phyloP scores from a whole-genome alignment of 2,329 filamentous ascomycete genomes.

The Aspergillus proliferans region DNA sequence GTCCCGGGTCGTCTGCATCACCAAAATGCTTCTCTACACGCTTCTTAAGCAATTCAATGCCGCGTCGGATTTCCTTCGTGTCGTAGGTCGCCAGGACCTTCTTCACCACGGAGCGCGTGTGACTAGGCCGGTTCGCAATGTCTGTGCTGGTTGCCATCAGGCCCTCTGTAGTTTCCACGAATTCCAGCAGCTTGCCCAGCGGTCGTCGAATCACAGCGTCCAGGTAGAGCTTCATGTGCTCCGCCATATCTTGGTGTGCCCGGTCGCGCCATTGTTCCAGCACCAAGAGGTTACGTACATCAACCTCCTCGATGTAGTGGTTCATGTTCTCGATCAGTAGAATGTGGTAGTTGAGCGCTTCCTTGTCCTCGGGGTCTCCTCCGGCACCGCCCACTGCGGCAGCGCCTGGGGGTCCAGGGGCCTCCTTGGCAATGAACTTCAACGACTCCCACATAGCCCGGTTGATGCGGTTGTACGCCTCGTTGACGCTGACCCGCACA shows the following conservation, averaged over 20 bases:
- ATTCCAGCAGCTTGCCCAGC: slow-evolving; percentile 83
- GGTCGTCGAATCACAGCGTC: slow-evolving; percentile 82
- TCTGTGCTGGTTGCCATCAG: slow-evolving; percentile 54
- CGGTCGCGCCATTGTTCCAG: slow-evolving; percentile 77
- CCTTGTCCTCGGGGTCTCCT: slow-evolving; percentile 81
- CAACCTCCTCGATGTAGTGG: slow-evolving; percentile 88
- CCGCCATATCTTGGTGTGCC: slow-evolving; percentile 69
- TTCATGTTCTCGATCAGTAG: slow-evolving; percentile 98
- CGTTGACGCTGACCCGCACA: slow-evolving; percentile 72
- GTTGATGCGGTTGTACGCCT: slow-evolving; percentile 81
- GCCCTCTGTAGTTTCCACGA: slow-evolving; percentile 80
- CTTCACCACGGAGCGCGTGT: slow-evolving; percentile 75
- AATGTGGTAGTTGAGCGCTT: slow-evolving; percentile 94
- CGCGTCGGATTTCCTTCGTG: slow-evolving; percentile 75
- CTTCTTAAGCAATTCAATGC: slow-evolving; percentile 83
- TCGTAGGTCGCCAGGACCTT: slow-evolving; percentile 79
- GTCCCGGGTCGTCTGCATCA: slow-evolving; percentile 68
- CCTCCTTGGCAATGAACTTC: slow-evolving; percentile 81
- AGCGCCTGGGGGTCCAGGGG: slow-evolving; percentile 44
- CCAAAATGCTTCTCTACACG: slow-evolving; percentile 97
- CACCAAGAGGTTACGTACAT: slow-evolving; percentile 65
- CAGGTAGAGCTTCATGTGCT: slow-evolving; percentile 84
- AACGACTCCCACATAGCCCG: slow-evolving; percentile 96
- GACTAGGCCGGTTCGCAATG: slow-evolving; percentile 74
- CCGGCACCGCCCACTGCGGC: slow-evolving; percentile 27